Evolutionary conservation across 768 basidiomycete species (phyloP), one percentile per base, ranked within the genome.

Genomic region (Termitomyces sp.): DNA sequence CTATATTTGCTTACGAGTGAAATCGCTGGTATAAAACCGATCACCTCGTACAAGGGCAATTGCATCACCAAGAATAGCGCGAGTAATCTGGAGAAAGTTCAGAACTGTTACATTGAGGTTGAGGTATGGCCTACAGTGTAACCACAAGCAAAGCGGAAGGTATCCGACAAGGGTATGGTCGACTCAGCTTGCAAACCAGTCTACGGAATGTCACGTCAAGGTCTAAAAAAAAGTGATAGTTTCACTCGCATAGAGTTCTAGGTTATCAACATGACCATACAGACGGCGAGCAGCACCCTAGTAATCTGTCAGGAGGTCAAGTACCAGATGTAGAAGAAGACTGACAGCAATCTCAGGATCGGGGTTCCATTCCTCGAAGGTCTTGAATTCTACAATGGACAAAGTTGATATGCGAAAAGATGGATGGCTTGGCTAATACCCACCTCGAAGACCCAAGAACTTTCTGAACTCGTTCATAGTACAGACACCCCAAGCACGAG

Each of bases 401-500:
- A 26, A 13, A 52, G 6, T 36, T 18, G 51, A 53, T 57, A 55
- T 22, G 9, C 20, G 9, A n/a, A 38, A 5, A 18, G 18, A 49
- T 8, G 3, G 4, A 45, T n/a, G 20, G 12, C 14, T 38, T n/a
- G 2, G 16, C 36, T 18, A 45, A 16, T 38, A 67, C 71, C 13
- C 36, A 74, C 77, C 68, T 64, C 75, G 77, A 18, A 84, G 65
- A 13, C 79, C 79, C 40, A 84, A 60, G 68, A 79, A 80, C 64
- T 72, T 64, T 46, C 82, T 71, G 68, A 83, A 83, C 66, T 83
- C 81, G 56, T 83, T 84, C 75, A 82, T 75, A 4, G 79, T 77
- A 63, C 80, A 80, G 1, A 78, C 74, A 33, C 83, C 83, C 83
- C 84, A 85, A 6, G 61, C 60, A 45, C 85, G 68, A 3, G 79